Percentiles rank a stretch among this genome's conserved stretches.
Evolutionary conservation across 495 filamentous ascomycete genomes (phyloP).

Genomic region (Penicillium paxilli): DNA sequence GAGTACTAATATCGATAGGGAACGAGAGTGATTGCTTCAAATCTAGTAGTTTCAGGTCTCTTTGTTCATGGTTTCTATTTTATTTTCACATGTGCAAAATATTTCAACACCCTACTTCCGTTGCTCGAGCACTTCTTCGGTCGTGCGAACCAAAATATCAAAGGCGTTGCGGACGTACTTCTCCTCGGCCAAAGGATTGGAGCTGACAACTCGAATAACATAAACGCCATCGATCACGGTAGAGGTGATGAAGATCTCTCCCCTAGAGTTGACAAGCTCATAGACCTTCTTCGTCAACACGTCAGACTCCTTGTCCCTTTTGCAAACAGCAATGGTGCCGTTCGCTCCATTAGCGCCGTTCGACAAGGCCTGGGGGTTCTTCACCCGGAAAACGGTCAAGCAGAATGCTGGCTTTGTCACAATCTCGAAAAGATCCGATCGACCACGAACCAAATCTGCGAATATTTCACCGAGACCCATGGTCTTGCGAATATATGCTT

Average conservation of each 20-base stretch:
- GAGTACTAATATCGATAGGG: no score
- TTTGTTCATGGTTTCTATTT: no score
- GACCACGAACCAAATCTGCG: conserved; percentile 51
- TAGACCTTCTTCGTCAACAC: conserved; percentile 73
- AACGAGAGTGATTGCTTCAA: no score
- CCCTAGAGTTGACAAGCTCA: conserved; percentile 70
- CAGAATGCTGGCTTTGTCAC: conserved; percentile 74
- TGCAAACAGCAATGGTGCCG: conserved; percentile 17
- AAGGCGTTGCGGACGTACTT: conserved; percentile 73
- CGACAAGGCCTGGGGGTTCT: conserved; percentile 17
- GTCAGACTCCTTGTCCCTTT: conserved; percentile 57
- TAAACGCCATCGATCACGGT: conserved; percentile 74
- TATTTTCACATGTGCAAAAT: no score
- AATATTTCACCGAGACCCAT: conserved; percentile 72
- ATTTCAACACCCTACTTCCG: not conserved
- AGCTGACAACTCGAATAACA: conserved; percentile 79
- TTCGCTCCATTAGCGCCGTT: conserved; percentile 19
- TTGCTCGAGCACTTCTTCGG: conserved; percentile 57
- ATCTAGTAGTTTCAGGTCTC: no score
- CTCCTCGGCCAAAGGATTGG: conserved; percentile 67
- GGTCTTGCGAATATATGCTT: conserved; percentile 66
- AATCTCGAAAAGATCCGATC: conserved; percentile 76
- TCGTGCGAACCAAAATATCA: conserved; percentile 68
- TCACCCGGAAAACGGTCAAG: conserved; percentile 71
- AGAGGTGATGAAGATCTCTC: conserved; percentile 83